Base-by-base conservation (phyloP, 768 basidiomycete genomes). In the Mycena crocata region DNA sequence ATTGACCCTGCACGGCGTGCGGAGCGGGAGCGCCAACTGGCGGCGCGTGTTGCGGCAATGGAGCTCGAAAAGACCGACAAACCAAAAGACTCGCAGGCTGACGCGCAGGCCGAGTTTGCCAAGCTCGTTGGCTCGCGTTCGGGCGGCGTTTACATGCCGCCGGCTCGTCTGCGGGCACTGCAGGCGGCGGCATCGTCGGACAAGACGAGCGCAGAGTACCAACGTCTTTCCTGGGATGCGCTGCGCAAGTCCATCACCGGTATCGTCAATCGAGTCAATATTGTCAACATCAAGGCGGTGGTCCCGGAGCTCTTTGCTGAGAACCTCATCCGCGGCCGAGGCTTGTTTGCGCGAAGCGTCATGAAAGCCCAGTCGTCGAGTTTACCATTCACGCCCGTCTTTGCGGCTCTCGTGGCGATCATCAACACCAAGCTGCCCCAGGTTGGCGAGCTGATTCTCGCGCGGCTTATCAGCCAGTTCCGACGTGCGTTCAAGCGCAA, bases 211-310 rank as follows among this genome's bases (percentile, higher is more conserved):
- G 73, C 90, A 23, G 96, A 98, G 80, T 99, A 93, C 79, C 98
- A 99, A 79, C 87, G 98, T 13, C 81, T 99, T 64, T 93, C 95
- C 9, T 35, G 98, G 98, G 98, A 99, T 75, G 98, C 98, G 2
- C 82, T 99, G 65, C 90, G 96, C 76, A 99, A 99, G 81, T 94
- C 92, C 55, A 93, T 99, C 74, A 99, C 98, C 31, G 98, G 98
- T 95, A 92, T 99, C 72, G 97, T 99, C 85, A 99, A 99, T 85
- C 93, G 98, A 85, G 94, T 99, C 82, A 98, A 99, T 78, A 86
- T 95, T 23, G 86, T 90, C 71, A 99, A 99, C 78, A 99, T 99
- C 87, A 98, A 98, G 80, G 87, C 92, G 72, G 88, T 97, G 70
- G 87, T 95, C 0, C 94, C 95, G 0, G 94, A 97, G 77, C 80